Conservation (phyloP, 345 rosid species). For the Citrus maxima region DNA sequence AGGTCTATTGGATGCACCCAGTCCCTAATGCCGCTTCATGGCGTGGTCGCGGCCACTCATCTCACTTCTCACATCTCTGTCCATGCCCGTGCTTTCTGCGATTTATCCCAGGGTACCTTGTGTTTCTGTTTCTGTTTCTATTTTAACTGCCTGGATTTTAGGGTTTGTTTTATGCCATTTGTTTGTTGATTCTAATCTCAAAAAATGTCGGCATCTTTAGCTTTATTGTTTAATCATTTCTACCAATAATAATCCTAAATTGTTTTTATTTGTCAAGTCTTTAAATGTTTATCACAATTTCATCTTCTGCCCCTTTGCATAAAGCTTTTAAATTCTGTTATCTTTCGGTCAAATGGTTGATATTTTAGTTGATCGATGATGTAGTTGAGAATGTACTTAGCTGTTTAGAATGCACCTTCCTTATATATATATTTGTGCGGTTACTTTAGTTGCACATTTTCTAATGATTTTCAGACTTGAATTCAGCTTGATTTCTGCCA, state of each 20-base stretch:
- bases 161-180: no score
- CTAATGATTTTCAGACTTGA: background rate
- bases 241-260: no score
- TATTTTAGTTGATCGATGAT: no score
- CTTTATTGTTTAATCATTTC: no score
- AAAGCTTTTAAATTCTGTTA: no score
- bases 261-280: no score
- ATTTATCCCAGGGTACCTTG: constrained; percentile 30
- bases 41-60: constrained; percentile 20
- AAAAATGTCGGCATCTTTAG: no score
- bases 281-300: no score
- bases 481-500: background rate
- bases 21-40: constrained; percentile 27
- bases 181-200: background rate
- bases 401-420: background rate
- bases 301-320: no score
- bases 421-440: background rate
- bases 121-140: background rate
- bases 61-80: constrained; percentile 26
- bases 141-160: background rate
- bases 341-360: no score
- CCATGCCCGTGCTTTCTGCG: constrained; percentile 28
- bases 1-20: constrained; percentile 25
- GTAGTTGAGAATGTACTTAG: no score
- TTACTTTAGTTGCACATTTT: background rate